Evolutionary conservation across 2,329 filamentous ascomycete species (phyloP).

Genomic region (Calonectria honghensis): DNA sequence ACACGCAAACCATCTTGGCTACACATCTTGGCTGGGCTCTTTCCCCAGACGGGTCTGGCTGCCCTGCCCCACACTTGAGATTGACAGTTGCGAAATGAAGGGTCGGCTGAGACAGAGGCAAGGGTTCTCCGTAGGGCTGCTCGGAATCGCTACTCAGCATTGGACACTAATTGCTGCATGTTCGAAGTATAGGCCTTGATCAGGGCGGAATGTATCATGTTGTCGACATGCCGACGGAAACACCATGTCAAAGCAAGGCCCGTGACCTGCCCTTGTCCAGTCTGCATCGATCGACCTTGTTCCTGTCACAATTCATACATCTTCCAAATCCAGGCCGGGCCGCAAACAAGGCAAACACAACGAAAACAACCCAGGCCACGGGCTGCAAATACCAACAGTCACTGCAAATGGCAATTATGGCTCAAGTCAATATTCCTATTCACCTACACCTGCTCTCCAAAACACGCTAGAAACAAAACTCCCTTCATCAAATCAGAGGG

Average conservation of each 20-base stretch:
- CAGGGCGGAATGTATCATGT: conserved; percentile 9
- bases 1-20: not conserved
- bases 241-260: not conserved
- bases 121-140: conserved; percentile 13
- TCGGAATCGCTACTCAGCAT: not conserved
- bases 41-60: not conserved
- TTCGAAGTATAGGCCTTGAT: not conserved
- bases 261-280: not conserved
- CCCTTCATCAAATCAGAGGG: conserved; percentile 41
- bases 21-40: not conserved
- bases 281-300: not conserved
- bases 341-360: not conserved
- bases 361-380: not conserved
- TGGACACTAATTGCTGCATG: not conserved
- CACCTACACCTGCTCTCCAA: conserved; percentile 44
- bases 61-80: not conserved
- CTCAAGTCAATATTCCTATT: conserved; percentile 47
- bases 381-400: not conserved
- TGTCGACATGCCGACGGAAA: not conserved
- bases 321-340: not conserved
- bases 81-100: conserved; percentile 1
- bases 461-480: conserved; percentile 44
- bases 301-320: not conserved
- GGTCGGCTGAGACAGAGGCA: not conserved
- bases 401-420: conserved; percentile 12